Evolutionary conservation across 2,329 filamentous ascomycete genomes (phyloP).

Genomic region (Alternaria arborescens): DNA sequence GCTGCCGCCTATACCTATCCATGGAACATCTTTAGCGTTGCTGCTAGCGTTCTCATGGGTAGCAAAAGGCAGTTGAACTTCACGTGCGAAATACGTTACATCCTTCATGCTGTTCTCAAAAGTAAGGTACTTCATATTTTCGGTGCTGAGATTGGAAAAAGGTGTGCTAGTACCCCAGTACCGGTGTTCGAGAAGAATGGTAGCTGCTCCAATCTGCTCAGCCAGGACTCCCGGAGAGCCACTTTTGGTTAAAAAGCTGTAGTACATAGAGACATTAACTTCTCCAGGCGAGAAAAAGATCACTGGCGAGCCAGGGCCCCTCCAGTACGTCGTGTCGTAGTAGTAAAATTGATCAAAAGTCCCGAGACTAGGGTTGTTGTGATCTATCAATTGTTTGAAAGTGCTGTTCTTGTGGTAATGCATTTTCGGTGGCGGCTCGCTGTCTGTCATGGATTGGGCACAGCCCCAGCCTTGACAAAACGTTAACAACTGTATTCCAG

Average conservation of each 20-base stretch:
- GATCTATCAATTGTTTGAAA: constrained; percentile 1
- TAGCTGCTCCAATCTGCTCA: neutral
- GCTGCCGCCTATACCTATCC: neutral
- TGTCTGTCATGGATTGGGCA: neutral
- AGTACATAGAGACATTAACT: neutral
- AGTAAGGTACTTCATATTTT: constrained; percentile 1
- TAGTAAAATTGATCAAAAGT: constrained; percentile 1
- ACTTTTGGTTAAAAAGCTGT: neutral
- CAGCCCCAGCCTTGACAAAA: neutral
- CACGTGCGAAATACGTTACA: neutral
- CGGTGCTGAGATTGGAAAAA: neutral
- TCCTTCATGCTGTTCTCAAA: constrained; percentile 3
- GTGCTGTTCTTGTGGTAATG: neutral
- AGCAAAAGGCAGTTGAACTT: neutral
- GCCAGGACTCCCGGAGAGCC: neutral
- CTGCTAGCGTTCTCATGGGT: neutral
- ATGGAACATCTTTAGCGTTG: neutral
- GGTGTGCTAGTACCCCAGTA: neutral
- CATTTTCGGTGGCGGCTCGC: neutral
- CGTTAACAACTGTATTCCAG: neutral
- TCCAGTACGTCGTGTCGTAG: constrained; percentile 5
- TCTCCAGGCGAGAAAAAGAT: neutral
- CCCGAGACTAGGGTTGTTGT: neutral
- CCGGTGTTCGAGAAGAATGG: neutral
- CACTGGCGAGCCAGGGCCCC: neutral